Evolutionary conservation across 2,329 filamentous ascomycete species (phyloP).

Genomic region (Fusarium compactum): DNA sequence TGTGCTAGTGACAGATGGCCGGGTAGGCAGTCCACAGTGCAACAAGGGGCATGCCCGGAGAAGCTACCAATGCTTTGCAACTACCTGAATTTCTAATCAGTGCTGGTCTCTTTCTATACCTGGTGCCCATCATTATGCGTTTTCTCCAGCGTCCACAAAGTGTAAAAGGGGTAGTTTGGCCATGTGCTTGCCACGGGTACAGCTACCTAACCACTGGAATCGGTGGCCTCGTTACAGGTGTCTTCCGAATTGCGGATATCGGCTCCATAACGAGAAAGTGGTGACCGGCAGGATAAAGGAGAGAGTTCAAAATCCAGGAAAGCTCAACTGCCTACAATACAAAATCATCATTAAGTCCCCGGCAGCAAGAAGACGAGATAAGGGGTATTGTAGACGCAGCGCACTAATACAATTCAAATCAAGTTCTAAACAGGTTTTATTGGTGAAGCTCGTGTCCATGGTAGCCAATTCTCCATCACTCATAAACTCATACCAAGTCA

Average conservation of each 20-base stretch:
- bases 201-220: neutral
- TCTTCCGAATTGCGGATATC: neutral
- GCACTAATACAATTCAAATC: neutral
- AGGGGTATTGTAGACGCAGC: neutral
- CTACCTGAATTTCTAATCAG: neutral
- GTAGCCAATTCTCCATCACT: neutral
- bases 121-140: neutral
- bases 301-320: too few species aligned
- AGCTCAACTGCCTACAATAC: neutral
- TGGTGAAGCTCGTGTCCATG: neutral
- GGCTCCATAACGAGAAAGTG: too few species aligned
- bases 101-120: neutral
- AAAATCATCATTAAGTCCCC: neutral
- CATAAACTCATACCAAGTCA: conserved; percentile 33
- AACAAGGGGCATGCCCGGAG: neutral
- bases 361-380: too few species aligned
- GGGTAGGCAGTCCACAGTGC: neutral
- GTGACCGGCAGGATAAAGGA: too few species aligned
- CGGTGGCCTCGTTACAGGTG: neutral
- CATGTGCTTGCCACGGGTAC: neutral
- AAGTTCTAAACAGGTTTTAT: neutral
- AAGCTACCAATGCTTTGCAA: neutral
- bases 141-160: neutral
- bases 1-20: neutral
- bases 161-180: neutral